Percentiles rank a stretch among this genome's conserved stretches.
These are phyloP conservation scores for Cydonia oblonga DNA, from an alignment of 331 rosid species.

Conservation along the genomic window DNA sequence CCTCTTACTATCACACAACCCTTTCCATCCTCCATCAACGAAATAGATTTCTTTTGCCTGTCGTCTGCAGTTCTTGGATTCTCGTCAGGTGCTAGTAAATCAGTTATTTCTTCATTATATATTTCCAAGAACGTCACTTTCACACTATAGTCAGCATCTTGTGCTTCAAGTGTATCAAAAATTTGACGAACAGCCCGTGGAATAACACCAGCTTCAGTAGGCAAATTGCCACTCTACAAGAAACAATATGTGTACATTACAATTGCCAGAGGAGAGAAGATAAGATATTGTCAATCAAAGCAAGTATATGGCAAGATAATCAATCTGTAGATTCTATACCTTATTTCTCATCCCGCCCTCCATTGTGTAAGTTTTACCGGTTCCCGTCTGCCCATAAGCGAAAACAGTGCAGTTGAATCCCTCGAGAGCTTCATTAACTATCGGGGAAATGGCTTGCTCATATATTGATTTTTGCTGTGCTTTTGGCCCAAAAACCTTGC, in stretches of 20 bases:
- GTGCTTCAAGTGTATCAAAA: slow-evolving; percentile 77
- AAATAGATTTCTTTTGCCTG: slow-evolving; percentile 56
- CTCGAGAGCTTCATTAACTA: slow-evolving; percentile 87
- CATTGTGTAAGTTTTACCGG: slow-evolving; percentile 98
- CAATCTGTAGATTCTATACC: slow-evolving; percentile 29
- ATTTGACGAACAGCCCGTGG: slow-evolving; percentile 93
- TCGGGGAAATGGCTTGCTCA: slow-evolving; percentile 85
- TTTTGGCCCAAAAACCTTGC: slow-evolving; percentile 86
- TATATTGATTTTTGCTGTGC: slow-evolving; percentile 84
- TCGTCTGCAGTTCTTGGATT: slow-evolving; percentile 51
- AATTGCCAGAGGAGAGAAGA: background rate
- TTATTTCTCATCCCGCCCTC: slow-evolving; percentile 91
- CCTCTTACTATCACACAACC: slow-evolving; percentile 86
- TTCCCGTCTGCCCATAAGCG: slow-evolving; percentile 97
- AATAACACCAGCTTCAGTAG: slow-evolving; percentile 90
- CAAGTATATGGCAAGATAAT: background rate
- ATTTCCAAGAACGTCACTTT: slow-evolving; percentile 93
- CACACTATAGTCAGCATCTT: slow-evolving; percentile 78
- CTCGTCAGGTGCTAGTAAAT: slow-evolving; percentile 70
- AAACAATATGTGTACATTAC: background rate
- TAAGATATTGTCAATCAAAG: background rate
- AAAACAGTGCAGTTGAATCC: slow-evolving; percentile 95
- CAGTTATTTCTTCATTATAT: slow-evolving; percentile 87
- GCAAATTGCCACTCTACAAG: slow-evolving; percentile 63
- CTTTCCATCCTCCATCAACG: slow-evolving; percentile 91